Base-by-base conservation (phyloP, 768 basidiomycete species). In the Lentinus brumalis region DNA sequence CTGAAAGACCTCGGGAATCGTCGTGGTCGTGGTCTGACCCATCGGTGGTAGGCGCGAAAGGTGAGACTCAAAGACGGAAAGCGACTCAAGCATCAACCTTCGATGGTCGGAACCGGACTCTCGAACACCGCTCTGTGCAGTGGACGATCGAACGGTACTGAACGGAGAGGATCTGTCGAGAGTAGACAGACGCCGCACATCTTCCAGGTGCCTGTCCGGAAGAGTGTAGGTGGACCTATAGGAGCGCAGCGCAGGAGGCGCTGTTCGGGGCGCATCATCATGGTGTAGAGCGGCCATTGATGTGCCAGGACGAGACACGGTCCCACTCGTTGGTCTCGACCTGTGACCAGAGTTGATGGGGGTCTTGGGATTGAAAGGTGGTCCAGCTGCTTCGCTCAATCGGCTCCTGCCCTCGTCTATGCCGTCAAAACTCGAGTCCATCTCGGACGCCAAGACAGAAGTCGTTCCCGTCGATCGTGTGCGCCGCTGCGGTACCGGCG, bases 41-140 rank as follows among this genome's bases (percentile, higher is more conserved):
- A 76, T 77, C 8, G 73, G 73, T 0, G 86, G 81, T 12, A 88
- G 71, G 50, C 87, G 86, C 21, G 79, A 73, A 1, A 92, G 74
- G 29, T 88, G 82, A 2, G 80, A 75, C 70, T 92, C 89, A 64
- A 94, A 91, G 78, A 88, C 83, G 4, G 75, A 70, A 14, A 93
- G 74, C 16, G 86, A 82, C 44, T 93, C 90, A 21, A 85, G 66
- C 82, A 93, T 85, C 47, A 94, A 73, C n/a, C 81, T 77, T 1
- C 84, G 78, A 66, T 92, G 92, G 64, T 92, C 89, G 4, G 72
- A 56, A 30, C 71, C 60, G 41, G 30, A 49, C 29, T 68, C 69
- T 12, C 66, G 66, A 9, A 61, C 45, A 8, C 58, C 57, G 16
- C 60, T 53, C 41, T 54, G 64, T 14, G 53, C 62, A 6, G 62